phyloP scores from a whole-genome alignment of 805 yeast species.

The Teunomyces funiuensis region DNA sequence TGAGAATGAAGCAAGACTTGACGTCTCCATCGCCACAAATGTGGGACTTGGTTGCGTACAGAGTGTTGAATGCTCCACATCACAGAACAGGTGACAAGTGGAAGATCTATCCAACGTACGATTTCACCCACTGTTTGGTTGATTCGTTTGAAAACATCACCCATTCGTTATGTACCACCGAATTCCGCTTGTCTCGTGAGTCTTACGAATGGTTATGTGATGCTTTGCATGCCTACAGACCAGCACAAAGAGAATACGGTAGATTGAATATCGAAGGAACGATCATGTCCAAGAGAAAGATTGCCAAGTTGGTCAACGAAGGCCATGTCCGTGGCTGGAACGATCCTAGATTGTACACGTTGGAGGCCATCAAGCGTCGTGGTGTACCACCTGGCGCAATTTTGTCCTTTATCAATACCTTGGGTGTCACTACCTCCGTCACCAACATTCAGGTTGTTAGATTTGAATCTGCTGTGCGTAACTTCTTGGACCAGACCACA shows the following conservation, averaged over 20 bases:
- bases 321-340: constrained; percentile 93
- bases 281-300: constrained; percentile 90
- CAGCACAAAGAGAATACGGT: constrained; percentile 98
- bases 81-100: constrained; percentile 96
- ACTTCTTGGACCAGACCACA: constrained; percentile 82
- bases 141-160: constrained; percentile 96
- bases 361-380: constrained; percentile 92
- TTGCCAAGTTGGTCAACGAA: constrained; percentile 85
- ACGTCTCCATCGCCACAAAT: constrained; percentile 92
- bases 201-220: constrained; percentile 99
- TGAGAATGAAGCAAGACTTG: constrained; percentile 96
- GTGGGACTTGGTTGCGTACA: constrained; percentile 99
- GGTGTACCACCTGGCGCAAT: constrained; percentile 99
- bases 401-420: constrained; percentile 84
- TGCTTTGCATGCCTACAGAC: constrained; percentile 90
- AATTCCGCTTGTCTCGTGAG: constrained; percentile 87
- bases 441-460: constrained; percentile 88
- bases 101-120: constrained; percentile 98
- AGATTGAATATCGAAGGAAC: constrained; percentile 94
- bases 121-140: constrained; percentile 97
- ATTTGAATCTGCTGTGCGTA: constrained; percentile 86
- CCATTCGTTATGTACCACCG: constrained; percentile 95
- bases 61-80: constrained; percentile 89
- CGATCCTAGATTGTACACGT: constrained; percentile 93
- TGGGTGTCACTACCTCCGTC: constrained; percentile 94